Base-by-base conservation (phyloP, 805 yeast species). In the Metschnikowia santaceciliae region DNA sequence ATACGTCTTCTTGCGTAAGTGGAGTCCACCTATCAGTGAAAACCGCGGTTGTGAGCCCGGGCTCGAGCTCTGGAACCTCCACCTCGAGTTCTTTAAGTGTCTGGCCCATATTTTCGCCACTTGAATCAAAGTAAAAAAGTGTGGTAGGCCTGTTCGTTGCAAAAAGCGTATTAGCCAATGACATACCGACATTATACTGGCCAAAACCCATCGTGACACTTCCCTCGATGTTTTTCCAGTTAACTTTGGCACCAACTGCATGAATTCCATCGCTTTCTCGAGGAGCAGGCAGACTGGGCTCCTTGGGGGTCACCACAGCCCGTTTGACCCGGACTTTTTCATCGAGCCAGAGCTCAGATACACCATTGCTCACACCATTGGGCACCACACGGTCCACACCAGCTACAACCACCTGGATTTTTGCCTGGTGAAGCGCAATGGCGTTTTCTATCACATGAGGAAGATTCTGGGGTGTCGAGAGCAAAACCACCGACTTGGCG, bases 161-260 rank as follows among this genome's bases (percentile, higher is more conserved):
- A 57, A 74, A 74, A 1, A 70, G 63, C 2, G 76, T 70, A 55
- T 74, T 74, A n/a, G 77, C 74, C 48, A 73, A 60, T 3, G 60
- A 53, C 7, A 73, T 11, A 32, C 59, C 62, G 1, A 71, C 52
- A 14, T 26, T 42, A 8, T 45, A 38, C 2, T 38, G 47, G 17
- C 52, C 56, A 5, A 71, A 43, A 3, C 46, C 41, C 14, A 74
- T 36, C 6, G 42, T 41, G 35, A 73, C 55, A 2, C 54, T 55
- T 30, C 72, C 60, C 4, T 59, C 57, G 32, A 72, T 58, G 32
- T 48, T 53, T 49, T 68, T 70, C 79, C 79, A 74, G 60, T 72
- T 68, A 44, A 67, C 69, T 33, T 63, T 56, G 13, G 72, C 72
- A 4, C 62, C 59, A 19, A 70, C 76, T 2, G 65, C 59, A 46